Base-by-base conservation (phyloP, 441 rosid species). In the Gossypium trilobum region DNA sequence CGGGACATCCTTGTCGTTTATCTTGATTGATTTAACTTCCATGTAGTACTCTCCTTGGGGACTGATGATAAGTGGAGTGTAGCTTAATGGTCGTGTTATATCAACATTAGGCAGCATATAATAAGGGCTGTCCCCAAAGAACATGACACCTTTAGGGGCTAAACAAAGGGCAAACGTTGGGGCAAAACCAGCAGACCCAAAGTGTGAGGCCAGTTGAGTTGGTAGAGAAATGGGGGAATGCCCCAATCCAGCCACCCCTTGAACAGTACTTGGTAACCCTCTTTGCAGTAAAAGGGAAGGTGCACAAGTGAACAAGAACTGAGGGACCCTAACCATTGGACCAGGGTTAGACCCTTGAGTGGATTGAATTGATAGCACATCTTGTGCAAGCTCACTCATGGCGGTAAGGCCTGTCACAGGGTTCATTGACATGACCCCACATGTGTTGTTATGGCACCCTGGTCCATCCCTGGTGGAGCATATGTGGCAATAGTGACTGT, bases 361-460 rank as follows among this genome's bases (percentile, higher is more conserved):
- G 54, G 86, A 72, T 5, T 74, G 82, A 56, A 78, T 39, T 2
- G 82, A 58, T 68, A 81, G 72, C 52, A 77, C 70, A 31, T 83
- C 86, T 70, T 74, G 74, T 0, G 81, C 80, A 25, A 83, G 82
- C 74, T 77, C 86, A 1, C 75, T 74, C 51, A 73, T 73, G 42
- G 78, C 78, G 0, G 17, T 16, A 11, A 54, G 78, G 36, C 67
- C 54, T 0, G 82, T 63, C 33, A 79, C 36, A 1, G 81, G 84
- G 70, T 81, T 83, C 42, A 1, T 2, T 1, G 81, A 33, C 75
- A 75, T n/a, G 5, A 78, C 13, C 7, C 78, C 75, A 68, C 92
- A 88, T 0, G 92, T 78, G 75, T 80, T 74, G 72, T 85, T 86
- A 51, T 81, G 86, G 78, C 88, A 86, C 3, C 87, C 86, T 2